Percentiles rank a stretch among this genome's conserved stretches.
Evolutionary conservation across 139 green algal species (phyloP).

Genomic region (Micractinium conductrix): DNA sequence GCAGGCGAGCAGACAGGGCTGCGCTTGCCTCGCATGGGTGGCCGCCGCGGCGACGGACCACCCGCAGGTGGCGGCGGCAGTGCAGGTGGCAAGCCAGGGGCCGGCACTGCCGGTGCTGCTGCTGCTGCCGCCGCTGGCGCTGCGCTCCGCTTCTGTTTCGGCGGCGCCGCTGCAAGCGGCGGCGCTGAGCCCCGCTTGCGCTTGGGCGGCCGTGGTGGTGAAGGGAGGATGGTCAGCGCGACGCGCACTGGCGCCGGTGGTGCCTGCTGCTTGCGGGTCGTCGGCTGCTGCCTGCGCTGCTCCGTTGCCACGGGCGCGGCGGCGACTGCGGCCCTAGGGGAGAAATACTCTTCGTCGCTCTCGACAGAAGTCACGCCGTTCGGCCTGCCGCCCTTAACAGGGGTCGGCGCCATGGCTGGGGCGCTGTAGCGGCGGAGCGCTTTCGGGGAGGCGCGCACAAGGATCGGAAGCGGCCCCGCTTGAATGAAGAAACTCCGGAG

Average conservation of each 20-base stretch:
- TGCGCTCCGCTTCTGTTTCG: not conserved
- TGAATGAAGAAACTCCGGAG: no score
- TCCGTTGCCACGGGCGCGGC: not conserved
- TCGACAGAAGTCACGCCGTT: not conserved
- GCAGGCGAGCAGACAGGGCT: not conserved
- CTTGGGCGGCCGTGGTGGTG: not conserved
- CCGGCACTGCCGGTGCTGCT: not conserved
- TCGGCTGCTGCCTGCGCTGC: not conserved
- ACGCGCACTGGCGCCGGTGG: not conserved
- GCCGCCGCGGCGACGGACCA: not conserved
- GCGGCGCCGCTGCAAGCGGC: not conserved
- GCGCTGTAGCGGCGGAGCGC: no score
- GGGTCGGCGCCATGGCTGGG: no score
- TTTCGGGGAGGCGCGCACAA: no score
- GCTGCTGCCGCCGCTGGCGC: not conserved
- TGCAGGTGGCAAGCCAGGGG: no score
- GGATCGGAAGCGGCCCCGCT: no score
- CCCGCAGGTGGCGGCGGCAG: no score
- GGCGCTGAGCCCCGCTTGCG: not conserved
- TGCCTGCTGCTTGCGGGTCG: not conserved
- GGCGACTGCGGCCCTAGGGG: not conserved
- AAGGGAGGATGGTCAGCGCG: conserved; percentile 1
- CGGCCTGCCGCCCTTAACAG: no score
- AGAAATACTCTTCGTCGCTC: not conserved
- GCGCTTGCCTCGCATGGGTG: not conserved